Evolutionary conservation across 768 basidiomycete species (phyloP), one percentile per base, ranked within the genome.

Genomic region (Dioszegia hungarica): DNA sequence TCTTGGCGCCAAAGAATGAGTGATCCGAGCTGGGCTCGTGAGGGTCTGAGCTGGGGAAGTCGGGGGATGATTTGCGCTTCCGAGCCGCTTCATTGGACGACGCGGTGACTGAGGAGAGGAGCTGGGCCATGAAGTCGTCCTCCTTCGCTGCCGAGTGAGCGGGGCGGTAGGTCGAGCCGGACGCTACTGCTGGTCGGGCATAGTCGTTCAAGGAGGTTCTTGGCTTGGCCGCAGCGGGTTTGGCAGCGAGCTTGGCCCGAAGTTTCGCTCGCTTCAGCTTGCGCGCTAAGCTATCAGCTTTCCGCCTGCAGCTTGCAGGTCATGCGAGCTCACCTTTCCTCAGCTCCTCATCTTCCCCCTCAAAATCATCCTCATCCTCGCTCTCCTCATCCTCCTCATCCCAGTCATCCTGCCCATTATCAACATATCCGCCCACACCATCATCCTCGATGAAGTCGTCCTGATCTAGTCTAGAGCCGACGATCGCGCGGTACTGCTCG

Each of bases 371-470:
- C 84, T 85, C 82, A 27, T 81, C 82, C n/a, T 82, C 81, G 50
- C 72, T 76, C 27, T 81, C 82, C 24, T 51, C 49, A 14, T 76
- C 74, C 45, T 64, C 71, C 24, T 65, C 63, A 29, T 82, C 83
- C 86, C 90, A 97, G 68, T 94, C 92, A 57, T 98, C 95, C 85
- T 91, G 86, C 4, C 95, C 95, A 70, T 95, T 90, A 78, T 99
- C 95, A 74, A 87, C 85, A 67, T 99, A 98, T 5, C 90, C 95
- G 14, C 80, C 82, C 36, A 87, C 82, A 25, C 91, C 91, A 78
- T 98, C 95, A 68, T 98, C 95, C 34, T 88, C 86, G 19, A 98
- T 89, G 60, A 99, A 99, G 74, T 99, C 95, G 62, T 97, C 91
- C 63, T 80, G 79, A 57, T 88, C 85, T 6, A 95, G 80, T 17